Evolutionary conservation across 768 basidiomycete genomes (phyloP).

Genomic region (Boletus rubescentipes): DNA sequence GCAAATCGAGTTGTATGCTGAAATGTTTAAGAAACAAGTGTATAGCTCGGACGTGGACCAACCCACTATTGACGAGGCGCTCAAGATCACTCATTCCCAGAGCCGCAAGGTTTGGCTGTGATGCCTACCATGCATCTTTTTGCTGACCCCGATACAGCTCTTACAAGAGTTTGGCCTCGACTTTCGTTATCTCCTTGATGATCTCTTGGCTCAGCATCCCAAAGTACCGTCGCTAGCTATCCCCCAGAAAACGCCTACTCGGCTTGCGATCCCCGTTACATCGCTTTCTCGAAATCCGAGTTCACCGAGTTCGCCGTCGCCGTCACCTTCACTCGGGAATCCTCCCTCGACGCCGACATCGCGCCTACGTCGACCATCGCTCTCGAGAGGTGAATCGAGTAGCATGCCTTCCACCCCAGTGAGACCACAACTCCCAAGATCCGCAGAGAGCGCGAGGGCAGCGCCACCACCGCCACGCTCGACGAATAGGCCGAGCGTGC

Average conservation of each 20-base stretch:
- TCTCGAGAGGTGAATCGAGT: conserved; percentile 29
- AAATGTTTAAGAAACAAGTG: conserved; percentile 88
- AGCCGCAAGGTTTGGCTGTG: conserved; percentile 68
- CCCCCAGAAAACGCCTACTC: conserved; percentile 28
- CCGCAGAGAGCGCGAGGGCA: conserved; percentile 25
- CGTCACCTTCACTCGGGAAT: conserved; percentile 16
- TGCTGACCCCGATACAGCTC: conserved; percentile 46
- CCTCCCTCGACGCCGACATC: conserved; percentile 28
- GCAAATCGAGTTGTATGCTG: conserved; percentile 79
- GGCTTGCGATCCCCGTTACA: conserved; percentile 21
- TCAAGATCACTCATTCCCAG: conserved; percentile 74
- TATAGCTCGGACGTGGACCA: conserved; percentile 78
- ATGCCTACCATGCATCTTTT: background rate
- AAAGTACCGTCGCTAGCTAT: conserved; percentile 32
- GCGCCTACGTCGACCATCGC: conserved; percentile 27
- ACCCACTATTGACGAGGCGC: conserved; percentile 71
- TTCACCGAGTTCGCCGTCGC: conserved; percentile 15
- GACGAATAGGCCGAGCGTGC: conserved; percentile 60
- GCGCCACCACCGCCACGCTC: conserved; percentile 69
- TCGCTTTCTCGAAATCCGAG: conserved; percentile 16
- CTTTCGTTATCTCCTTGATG: conserved; percentile 88
- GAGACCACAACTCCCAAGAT: conserved; percentile 30
- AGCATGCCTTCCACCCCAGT: conserved; percentile 13
- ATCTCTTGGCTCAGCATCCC: conserved; percentile 55
- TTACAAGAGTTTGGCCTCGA: conserved; percentile 93